Evolutionary conservation across 257 asterid genomes (phyloP), one percentile per base, ranked within the genome.

Genomic region (Ophiorrhiza pumila): DNA sequence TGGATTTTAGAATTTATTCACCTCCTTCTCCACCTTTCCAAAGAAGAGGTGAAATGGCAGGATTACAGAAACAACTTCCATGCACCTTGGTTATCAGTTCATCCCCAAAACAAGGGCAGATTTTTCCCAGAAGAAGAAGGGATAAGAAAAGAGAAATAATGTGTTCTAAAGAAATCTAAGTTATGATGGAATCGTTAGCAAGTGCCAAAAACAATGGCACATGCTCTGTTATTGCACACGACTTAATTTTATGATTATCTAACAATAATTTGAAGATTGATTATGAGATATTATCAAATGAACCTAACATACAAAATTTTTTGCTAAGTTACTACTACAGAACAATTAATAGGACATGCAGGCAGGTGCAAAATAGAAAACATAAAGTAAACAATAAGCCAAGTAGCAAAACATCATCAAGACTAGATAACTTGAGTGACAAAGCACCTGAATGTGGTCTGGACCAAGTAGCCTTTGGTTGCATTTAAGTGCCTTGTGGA

Each of bases 381-480:
- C 5, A 20, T n/a, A 49, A n/a, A 18, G 27, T 29, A 56, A 43
- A 43, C 25, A 42, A 45, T 47, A 35, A 34, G 12, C 37, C 32
- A 34, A 10, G 69, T 49, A 41, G 25, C 23, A 25, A 4, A 13
- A n/a, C 25, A 52, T 18, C 52, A 69, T n/a, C n/a, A n/a, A n/a
- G n/a, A 63, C 5, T 9, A 49, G 53, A 22, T 50, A 78, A 74
- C 62, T 58, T 31, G 71, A 59, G 61, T 62, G 74, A 68, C 63
- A 71, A 42, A 17, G 74, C 76, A 90, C 97, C 97, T 92, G 97
- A 82, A 92, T 92, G 78, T 92, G 97, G 75, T 92, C 97, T 52
- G 97, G 96, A 70, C 97, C 97, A 65, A 92, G 97, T 72, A 92
- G 95, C 87, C 79, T 90, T 86, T 88, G 97, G 89, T 92, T 92